A percentile compares a stretch with the other conserved stretches of the same genome.
phyloP scores from a whole-genome alignment of 2,329 filamentous ascomycete genomes.

The Sporothrix brasiliensis region DNA sequence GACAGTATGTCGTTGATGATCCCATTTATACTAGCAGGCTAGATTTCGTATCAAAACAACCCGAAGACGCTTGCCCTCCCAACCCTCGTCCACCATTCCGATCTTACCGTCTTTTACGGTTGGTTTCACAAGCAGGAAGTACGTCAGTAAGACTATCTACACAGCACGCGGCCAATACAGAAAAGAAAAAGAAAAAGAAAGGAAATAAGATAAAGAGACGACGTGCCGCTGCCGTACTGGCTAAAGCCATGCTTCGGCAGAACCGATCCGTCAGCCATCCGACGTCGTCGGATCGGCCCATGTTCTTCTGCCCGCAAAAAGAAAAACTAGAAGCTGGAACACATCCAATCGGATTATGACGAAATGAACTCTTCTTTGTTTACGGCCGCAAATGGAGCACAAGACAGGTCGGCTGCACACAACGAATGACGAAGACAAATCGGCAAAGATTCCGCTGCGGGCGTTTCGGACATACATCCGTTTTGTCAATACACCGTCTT shows the following conservation, averaged over 20 bases:
- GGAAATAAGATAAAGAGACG: background rate
- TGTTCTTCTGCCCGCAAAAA: constrained; percentile 14
- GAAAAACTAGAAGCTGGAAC: background rate
- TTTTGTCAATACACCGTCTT: constrained; percentile 13
- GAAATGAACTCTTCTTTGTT: background rate
- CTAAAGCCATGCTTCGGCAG: background rate
- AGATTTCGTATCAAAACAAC: too few species aligned
- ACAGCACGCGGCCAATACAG: background rate
- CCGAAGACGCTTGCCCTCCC: background rate
- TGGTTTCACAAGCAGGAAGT: too few species aligned
- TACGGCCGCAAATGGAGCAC: background rate
- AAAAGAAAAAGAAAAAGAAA: background rate
- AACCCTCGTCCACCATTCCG: background rate
- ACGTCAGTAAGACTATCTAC: background rate
- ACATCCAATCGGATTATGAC: constrained; percentile 10
- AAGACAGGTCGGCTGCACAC: background rate
- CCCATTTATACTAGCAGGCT: too few species aligned
- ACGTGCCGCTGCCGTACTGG: background rate
- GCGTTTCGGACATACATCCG: background rate
- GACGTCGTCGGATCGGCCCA: constrained; percentile 29
- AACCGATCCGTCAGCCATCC: background rate
- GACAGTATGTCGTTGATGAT: background rate
- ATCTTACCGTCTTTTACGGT: background rate
- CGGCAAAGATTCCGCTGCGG: constrained; percentile 4
- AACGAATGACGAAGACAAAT: background rate